A percentile compares a stretch with the other conserved stretches of the same genome.
Conservation (phyloP, 148 eudicot genomes). For the Chenopodium quinoa region DNA sequence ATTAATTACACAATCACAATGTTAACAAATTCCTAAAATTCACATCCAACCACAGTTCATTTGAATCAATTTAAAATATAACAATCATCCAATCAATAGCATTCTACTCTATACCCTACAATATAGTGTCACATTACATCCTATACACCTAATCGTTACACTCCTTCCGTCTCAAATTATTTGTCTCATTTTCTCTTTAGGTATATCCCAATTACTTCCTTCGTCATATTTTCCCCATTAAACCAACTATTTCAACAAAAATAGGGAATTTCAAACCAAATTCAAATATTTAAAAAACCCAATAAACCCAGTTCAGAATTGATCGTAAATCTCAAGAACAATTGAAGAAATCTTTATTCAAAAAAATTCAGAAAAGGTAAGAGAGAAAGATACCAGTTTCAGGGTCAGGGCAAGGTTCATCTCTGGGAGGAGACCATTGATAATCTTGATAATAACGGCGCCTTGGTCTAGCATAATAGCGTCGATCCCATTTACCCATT, state of each 20-base stretch:
- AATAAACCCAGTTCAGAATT: neutral
- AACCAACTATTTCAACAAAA: neutral
- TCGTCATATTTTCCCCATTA: too few species aligned
- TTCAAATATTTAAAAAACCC: neutral
- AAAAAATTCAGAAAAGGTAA: neutral
- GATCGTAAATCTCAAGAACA: neutral
- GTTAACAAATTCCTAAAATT: neutral
- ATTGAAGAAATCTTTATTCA: neutral
- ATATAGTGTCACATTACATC: neutral
- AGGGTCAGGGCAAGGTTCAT: slow-evolving; percentile 37
- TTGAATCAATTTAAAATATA: neutral
- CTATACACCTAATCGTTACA: neutral
- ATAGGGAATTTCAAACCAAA: neutral
- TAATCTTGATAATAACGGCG: slow-evolving; percentile 32
- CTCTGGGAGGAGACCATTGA: slow-evolving; percentile 38
- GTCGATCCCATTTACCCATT: slow-evolving; percentile 36
- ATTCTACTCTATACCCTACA: neutral
- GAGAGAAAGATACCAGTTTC: slow-evolving; percentile 24
- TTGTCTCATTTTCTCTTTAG: too few species aligned
- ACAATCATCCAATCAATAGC: neutral
- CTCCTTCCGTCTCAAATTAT: too few species aligned
- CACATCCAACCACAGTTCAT: slow-evolving; percentile 4
- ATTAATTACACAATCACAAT: neutral
- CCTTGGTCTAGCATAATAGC: slow-evolving; percentile 27
- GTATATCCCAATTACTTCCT: too few species aligned